Base-by-base conservation (phyloP, 2,329 filamentous ascomycete species). In the Ophiocordyceps camponoti-floridani region DNA sequence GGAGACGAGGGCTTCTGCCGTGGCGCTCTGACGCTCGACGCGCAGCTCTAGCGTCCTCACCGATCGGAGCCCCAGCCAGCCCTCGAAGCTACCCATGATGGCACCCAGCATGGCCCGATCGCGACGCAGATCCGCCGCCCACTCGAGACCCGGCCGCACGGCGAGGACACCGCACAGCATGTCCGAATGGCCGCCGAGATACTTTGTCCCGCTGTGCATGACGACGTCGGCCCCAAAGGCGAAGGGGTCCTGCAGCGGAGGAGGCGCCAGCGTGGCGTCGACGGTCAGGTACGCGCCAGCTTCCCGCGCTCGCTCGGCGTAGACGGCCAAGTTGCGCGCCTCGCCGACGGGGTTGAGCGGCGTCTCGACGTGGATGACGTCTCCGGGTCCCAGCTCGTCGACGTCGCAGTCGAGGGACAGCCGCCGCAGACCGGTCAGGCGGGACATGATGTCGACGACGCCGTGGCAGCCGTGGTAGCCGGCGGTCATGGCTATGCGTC, bases 381-480 rank as follows among this genome's bases (percentile, higher is more conserved):
- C 91, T 3, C 89, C 89, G 3, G 74, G 64, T 23, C 77, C 70
- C 3, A 96, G 69, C 31, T 78, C 73, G 38, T 75, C 73, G 13
- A 72, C 67, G 9, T 77, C 67, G 55, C 77, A 84, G 54, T 82
- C 74, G 13, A 96, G 72, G 19, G 79, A 72, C 2, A 95, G 69
- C 51, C 81, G 73, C 57, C 80, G 63, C 26, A 94, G 73, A 0
- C 82, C 82, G 26, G 80, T 85, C 43, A 95, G 75, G 50, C 85
- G 84, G 47, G 72, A 63, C 51, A 93, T 70, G 45, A 96, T 64
- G 30, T 63, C 63, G 53, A 95, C 74, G 28, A 94, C 84, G 48
- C 84, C 86, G 61, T 94, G 86, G 62, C 85, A 94, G 53, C 91
- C 91, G 65, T 96, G 91, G 64, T 96, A 98, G 40, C 87, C 88